Percentiles rank a stretch among this genome's conserved stretches.
Conservation (phyloP, 345 rosid genomes). For the Aethionema arabicum region DNA sequence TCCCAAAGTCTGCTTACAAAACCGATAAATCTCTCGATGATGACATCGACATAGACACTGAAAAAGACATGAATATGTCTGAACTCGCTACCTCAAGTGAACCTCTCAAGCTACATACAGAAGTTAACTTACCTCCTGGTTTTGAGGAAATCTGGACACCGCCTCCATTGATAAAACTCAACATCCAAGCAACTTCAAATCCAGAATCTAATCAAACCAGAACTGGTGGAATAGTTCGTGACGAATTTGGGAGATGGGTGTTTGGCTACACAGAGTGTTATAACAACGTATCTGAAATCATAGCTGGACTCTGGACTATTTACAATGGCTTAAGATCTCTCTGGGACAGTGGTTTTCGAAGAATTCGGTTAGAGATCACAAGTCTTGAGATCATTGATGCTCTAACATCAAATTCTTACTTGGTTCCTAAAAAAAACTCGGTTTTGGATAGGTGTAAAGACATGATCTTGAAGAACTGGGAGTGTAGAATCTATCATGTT, state of each 20-base stretch:
- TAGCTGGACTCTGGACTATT: constrained; percentile 51
- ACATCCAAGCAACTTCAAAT: constrained; percentile 35
- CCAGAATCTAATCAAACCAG: constrained; percentile 28
- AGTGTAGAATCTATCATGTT: constrained; percentile 36
- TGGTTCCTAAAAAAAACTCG: constrained; percentile 29
- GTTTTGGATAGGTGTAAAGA: constrained; percentile 42
- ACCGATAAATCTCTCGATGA: constrained; percentile 12
- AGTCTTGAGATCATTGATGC: constrained; percentile 33
- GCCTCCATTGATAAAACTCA: constrained; percentile 47
- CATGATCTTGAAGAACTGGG: constrained; percentile 44
- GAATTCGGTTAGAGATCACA: constrained; percentile 43
- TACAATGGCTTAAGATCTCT: constrained; percentile 48
- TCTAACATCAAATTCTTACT: constrained; percentile 20
- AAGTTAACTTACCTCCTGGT: constrained; percentile 24
- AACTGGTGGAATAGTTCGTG: constrained; percentile 49
- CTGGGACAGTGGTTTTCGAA: constrained; percentile 46
- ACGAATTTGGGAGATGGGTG: constrained; percentile 57
- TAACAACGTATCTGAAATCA: constrained; percentile 19
- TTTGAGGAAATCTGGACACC: constrained; percentile 29
- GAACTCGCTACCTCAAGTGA: constrained; percentile 4
- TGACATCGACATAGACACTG: constrained; percentile 32
- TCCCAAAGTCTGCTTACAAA: constrained; percentile 10
- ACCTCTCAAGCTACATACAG: constrained; percentile 11
- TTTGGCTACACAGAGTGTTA: constrained; percentile 44
- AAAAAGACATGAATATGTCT: too few species aligned